Percentiles rank a stretch among this genome's conserved stretches.
Evolutionary conservation across 345 rosid genomes (phyloP).

Genomic region (Salix brachista): DNA sequence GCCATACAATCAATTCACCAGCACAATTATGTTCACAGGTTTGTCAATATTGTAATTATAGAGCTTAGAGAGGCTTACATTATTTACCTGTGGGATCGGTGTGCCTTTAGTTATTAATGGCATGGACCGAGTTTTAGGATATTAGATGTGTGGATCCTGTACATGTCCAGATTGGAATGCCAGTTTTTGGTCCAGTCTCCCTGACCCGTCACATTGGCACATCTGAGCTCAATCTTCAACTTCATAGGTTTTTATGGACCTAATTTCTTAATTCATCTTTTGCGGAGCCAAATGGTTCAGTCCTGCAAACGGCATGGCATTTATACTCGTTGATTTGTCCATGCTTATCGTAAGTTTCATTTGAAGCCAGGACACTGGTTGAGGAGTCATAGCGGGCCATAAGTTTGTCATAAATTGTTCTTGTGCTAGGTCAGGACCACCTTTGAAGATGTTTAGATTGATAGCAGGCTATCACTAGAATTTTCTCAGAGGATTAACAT

Average conservation of each 20-base stretch:
- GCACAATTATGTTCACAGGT: constrained; percentile 18
- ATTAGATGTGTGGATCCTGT: not conserved
- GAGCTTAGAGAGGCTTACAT: not conserved
- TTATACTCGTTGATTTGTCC: not conserved
- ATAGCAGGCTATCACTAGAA: not conserved
- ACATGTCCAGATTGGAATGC: not conserved
- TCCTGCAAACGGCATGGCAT: not conserved
- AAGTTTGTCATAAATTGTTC: not conserved
- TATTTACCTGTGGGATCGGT: not conserved
- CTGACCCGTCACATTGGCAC: not conserved
- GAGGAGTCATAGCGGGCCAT: not conserved
- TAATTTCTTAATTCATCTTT: not conserved
- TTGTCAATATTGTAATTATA: not conserved
- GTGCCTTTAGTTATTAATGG: not conserved
- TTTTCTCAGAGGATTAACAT: not conserved
- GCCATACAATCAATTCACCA: constrained; percentile 20
- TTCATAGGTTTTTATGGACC: not conserved
- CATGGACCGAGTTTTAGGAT: not conserved
- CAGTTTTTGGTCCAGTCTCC: not conserved
- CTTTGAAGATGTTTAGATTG: not conserved
- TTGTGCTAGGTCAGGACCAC: not conserved
- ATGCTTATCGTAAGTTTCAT: not conserved
- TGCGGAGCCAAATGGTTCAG: not conserved
- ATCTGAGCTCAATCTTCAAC: not conserved
- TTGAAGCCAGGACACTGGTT: not conserved